phyloP scores from a whole-genome alignment of 306 rosid genomes.

The Sicyos edulis region DNA sequence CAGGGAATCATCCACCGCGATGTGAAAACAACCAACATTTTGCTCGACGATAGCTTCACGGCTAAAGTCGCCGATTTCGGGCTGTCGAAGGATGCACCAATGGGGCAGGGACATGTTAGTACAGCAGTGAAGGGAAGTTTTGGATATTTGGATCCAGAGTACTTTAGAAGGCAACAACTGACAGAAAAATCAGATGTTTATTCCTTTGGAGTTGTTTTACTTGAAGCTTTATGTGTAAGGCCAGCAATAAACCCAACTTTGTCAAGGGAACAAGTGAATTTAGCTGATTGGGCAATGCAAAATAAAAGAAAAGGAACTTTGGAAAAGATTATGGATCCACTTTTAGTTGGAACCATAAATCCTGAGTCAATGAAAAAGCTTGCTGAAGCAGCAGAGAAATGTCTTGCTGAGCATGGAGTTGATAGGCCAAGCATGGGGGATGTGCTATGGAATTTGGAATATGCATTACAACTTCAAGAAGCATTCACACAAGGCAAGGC shows the following conservation, averaged over 20 bases:
- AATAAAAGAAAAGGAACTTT: slow-evolving; percentile 41
- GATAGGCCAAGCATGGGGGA: slow-evolving; percentile 55
- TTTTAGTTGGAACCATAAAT: slow-evolving; percentile 32
- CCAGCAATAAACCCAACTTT: slow-evolving; percentile 41
- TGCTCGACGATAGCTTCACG: slow-evolving; percentile 39
- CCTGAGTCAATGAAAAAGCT: slow-evolving; percentile 47
- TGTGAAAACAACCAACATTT: slow-evolving; percentile 43
- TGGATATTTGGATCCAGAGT: slow-evolving; percentile 50
- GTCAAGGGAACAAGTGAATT: slow-evolving; percentile 47
- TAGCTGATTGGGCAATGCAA: slow-evolving; percentile 53
- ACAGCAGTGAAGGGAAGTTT: slow-evolving; percentile 49
- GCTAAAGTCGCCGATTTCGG: slow-evolving; percentile 50
- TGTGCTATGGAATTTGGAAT: slow-evolving; percentile 47
- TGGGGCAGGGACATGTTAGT: slow-evolving; percentile 46
- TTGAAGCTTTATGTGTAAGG: slow-evolving; percentile 39
- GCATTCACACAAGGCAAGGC: slow-evolving; percentile 34
- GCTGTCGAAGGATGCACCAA: slow-evolving; percentile 34
- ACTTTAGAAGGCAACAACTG: slow-evolving; percentile 42
- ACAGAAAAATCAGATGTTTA: slow-evolving; percentile 49
- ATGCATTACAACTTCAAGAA: slow-evolving; percentile 50
- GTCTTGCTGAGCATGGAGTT: slow-evolving; percentile 43
- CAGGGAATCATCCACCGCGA: slow-evolving; percentile 50
- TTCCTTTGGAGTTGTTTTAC: slow-evolving; percentile 45
- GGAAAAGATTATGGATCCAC: slow-evolving; percentile 43
- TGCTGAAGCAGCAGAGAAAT: slow-evolving; percentile 49